These are phyloP conservation scores for Saccharata proteae DNA, from an alignment of 2,329 filamentous ascomycete genomes.

Conservation along the genomic window DNA sequence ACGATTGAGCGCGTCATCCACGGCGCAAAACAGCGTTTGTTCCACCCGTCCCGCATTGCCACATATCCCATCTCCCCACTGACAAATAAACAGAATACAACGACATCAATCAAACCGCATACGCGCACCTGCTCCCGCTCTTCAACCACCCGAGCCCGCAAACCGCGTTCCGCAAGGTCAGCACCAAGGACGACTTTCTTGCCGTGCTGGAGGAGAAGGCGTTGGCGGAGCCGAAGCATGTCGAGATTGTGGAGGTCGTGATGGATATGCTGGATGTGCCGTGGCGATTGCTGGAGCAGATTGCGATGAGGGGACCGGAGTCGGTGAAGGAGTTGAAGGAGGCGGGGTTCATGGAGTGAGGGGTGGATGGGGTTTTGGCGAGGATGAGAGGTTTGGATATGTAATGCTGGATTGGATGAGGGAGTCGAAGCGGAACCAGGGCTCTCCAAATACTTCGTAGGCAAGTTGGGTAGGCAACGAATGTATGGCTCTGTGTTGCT, in stretches of 20 bases:
- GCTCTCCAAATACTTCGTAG: no score
- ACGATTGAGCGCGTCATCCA: constrained; percentile 36
- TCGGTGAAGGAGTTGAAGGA: constrained; percentile 23
- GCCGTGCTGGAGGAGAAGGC: constrained; percentile 18
- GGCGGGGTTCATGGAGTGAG: constrained; percentile 23
- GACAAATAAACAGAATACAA: constrained; percentile 20
- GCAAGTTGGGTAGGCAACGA: no score
- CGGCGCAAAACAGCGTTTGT: constrained; percentile 25
- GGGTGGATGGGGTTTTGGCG: no score
- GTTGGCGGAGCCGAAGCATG: constrained; percentile 17
- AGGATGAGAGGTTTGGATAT: no score
- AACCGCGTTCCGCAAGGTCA: constrained; percentile 23
- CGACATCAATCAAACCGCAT: constrained; percentile 27
- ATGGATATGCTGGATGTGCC: constrained; percentile 29
- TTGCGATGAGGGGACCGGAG: constrained; percentile 24
- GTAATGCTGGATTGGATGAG: no score
- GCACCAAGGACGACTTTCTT: constrained; percentile 26
- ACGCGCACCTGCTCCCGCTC: constrained; percentile 28
- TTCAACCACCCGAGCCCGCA: constrained; percentile 22
- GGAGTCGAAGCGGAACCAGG: no score
- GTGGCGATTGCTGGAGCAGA: constrained; percentile 22
- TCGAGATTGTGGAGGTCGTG: constrained; percentile 32
- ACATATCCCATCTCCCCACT: not conserved
- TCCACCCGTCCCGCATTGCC: not conserved
- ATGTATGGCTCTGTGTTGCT: no score